Conservation (phyloP, 208 protist genomes). For the Crithidia bombi region DNA sequence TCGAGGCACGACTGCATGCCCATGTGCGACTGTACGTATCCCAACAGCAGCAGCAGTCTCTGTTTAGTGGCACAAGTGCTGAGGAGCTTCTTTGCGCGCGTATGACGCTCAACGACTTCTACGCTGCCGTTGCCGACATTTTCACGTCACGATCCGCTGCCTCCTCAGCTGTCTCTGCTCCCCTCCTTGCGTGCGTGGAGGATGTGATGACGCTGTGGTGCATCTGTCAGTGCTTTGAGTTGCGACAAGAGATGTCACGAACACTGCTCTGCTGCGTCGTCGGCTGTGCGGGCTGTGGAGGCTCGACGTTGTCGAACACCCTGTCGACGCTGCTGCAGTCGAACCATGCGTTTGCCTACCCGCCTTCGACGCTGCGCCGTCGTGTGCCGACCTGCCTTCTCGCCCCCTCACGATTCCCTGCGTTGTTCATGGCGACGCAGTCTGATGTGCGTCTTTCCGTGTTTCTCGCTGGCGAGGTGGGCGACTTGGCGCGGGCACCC, state of each 20-base stretch:
- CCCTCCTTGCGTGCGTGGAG: slow-evolving; percentile 7
- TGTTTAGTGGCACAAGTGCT: slow-evolving; percentile 40
- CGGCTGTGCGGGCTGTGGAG: slow-evolving; percentile 27
- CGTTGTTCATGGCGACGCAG: slow-evolving; percentile 37
- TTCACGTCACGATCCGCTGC: background rate
- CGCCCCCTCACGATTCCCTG: slow-evolving; percentile 22
- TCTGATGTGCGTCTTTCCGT: slow-evolving; percentile 41
- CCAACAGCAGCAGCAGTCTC: no score
- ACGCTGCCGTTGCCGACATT: slow-evolving; percentile 7
- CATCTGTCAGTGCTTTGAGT: slow-evolving; percentile 52
- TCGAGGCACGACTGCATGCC: slow-evolving; percentile 55
- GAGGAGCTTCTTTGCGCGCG: slow-evolving; percentile 37
- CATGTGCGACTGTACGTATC: slow-evolving; percentile 31
- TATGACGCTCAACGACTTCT: slow-evolving; percentile 32
- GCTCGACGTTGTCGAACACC: slow-evolving; percentile 17
- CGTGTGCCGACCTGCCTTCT: slow-evolving; percentile 39
- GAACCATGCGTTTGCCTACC: background rate
- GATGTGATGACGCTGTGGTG: slow-evolving; percentile 46
- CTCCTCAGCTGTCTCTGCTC: background rate
- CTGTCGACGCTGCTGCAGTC: slow-evolving; percentile 17
- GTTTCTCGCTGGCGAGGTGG: slow-evolving; percentile 50
- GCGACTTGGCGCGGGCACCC: slow-evolving; percentile 37
- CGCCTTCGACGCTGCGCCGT: slow-evolving; percentile 7
- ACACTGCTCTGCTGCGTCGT: slow-evolving; percentile 26
- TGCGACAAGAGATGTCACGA: slow-evolving; percentile 36